These are phyloP conservation scores for Neofusicoccum sp. DNA, from an alignment of 2,329 filamentous ascomycete species.

Conservation along the genomic window DNA sequence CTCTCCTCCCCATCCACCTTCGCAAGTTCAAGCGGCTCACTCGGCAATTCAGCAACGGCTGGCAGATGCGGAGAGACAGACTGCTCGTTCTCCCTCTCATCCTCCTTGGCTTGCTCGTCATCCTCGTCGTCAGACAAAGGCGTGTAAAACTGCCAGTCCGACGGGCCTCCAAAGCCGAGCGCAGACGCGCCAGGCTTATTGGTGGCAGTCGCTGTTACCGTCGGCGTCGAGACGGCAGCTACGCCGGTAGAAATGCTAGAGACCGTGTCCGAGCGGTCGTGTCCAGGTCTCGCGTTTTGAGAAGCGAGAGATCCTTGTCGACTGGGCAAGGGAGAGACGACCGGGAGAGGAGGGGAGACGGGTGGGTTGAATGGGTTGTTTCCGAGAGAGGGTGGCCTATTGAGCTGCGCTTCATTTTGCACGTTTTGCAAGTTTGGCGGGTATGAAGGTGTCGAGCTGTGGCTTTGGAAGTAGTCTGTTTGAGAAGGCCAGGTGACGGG, in stretches of 20 bases:
- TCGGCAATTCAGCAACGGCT: neutral
- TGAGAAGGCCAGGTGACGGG: neutral
- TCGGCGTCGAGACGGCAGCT: neutral
- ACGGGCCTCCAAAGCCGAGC: conserved; percentile 34
- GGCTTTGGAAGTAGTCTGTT: neutral
- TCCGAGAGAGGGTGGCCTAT: neutral
- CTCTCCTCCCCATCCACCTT: neutral
- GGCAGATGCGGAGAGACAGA: conserved; percentile 26
- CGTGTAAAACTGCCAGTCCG: conserved; percentile 35
- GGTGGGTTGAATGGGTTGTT: neutral
- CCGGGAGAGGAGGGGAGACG: neutral
- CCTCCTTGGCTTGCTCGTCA: conserved; percentile 29
- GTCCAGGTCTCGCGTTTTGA: neutral
- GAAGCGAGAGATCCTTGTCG: neutral
- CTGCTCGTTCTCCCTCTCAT: conserved; percentile 21
- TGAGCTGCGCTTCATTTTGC: neutral
- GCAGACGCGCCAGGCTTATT: conserved; percentile 22
- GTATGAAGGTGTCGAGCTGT: no score
- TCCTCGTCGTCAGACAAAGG: conserved; percentile 18
- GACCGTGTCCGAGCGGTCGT: neutral
- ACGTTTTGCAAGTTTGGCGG: no score
- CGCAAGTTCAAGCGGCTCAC: neutral
- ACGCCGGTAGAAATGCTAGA: neutral
- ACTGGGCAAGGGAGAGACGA: neutral
- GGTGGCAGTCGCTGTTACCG: neutral